Percentiles rank a stretch among this genome's conserved stretches.
phyloP scores from a whole-genome alignment of 805 yeast species.

The Nakazawaea molendinolei region DNA sequence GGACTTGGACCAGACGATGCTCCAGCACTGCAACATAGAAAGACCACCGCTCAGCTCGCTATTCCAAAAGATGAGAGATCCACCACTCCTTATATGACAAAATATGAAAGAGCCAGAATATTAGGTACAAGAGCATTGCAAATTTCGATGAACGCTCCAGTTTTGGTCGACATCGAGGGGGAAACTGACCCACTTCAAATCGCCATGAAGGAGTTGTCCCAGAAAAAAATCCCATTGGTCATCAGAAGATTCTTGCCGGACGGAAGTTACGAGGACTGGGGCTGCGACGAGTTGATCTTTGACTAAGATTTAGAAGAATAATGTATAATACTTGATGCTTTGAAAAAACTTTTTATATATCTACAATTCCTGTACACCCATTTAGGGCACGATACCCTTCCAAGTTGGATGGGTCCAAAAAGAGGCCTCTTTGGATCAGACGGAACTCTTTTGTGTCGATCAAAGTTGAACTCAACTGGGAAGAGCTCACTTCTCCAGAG shows the following conservation, averaged over 20 bases:
- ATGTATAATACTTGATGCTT: background rate
- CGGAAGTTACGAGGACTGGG: constrained; percentile 97
- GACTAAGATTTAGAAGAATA: constrained; percentile 33
- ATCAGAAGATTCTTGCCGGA: constrained; percentile 96
- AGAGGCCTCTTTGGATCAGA: constrained; percentile 60
- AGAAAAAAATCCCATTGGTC: constrained; percentile 90
- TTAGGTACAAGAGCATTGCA: constrained; percentile 97
- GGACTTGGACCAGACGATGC: constrained; percentile 56
- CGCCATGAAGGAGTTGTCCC: constrained; percentile 94
- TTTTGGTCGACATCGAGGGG: constrained; percentile 95
- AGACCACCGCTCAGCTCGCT: constrained; percentile 73
- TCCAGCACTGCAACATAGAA: constrained; percentile 38
- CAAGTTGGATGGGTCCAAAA: constrained; percentile 50
- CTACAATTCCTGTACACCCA: background rate
- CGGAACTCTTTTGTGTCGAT: constrained; percentile 39
- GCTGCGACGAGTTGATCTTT: constrained; percentile 93
- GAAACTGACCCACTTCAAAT: constrained; percentile 98
- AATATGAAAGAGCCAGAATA: constrained; percentile 96
- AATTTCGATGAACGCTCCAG: constrained; percentile 98
- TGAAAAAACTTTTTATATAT: background rate
- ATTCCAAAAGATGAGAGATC: constrained; percentile 84
- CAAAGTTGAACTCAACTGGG: constrained; percentile 46
- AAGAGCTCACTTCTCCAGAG: constrained; percentile 42
- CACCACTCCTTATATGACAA: constrained; percentile 98
- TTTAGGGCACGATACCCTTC: constrained; percentile 19